Conservation (phyloP, 495 filamentous ascomycete species). For the Tuber microsphaerosporum region DNA sequence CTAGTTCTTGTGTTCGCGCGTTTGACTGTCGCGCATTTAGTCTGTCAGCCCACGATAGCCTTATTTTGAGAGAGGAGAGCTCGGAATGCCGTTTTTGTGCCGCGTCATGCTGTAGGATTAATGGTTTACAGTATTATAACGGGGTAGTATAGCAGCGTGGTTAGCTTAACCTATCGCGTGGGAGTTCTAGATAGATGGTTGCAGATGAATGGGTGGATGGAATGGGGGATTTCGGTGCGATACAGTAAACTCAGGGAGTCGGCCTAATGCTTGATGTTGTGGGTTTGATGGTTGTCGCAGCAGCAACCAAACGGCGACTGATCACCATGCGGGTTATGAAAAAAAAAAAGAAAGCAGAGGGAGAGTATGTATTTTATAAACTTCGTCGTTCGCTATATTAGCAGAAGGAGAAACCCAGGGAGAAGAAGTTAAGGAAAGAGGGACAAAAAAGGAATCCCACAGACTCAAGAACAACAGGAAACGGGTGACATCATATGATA, state of each 20-base stretch:
- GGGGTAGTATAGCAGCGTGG: background rate
- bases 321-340: background rate
- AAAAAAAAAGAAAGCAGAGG: background rate
- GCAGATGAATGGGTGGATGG: background rate
- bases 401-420: background rate
- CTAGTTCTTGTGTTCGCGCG: too few species aligned
- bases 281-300: background rate
- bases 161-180: background rate
- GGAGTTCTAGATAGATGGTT: background rate
- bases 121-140: background rate
- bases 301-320: background rate
- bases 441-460: background rate
- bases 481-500: background rate
- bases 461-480: background rate
- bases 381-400: background rate
- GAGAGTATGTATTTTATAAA: background rate
- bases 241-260: background rate
- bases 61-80: too few species aligned
- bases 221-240: background rate
- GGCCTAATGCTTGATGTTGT: background rate
- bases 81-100: background rate
- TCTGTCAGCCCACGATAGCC: too few species aligned
- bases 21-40: too few species aligned
- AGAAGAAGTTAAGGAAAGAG: background rate
- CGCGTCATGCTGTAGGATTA: background rate